These are phyloP conservation scores for Cladophialophora yegresii DNA, from an alignment of 2,329 filamentous ascomycete genomes.

Conservation along the genomic window DNA sequence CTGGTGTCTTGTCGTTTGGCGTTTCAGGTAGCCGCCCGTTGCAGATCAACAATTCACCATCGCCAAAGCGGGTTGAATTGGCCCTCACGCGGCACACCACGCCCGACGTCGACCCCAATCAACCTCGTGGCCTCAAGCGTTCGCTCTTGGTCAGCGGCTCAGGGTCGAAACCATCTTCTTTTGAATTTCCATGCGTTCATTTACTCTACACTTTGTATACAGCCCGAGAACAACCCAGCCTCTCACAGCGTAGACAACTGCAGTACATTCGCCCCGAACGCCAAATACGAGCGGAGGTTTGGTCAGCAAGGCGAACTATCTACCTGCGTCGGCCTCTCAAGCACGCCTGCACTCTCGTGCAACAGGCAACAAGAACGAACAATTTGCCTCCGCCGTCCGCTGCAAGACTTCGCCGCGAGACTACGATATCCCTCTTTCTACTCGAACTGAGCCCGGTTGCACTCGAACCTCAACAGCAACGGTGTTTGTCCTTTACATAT, in stretches of 20 bases:
- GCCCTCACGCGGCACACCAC: constrained; percentile 16
- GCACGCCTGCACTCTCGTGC: constrained; percentile 21
- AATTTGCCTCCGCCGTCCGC: constrained; percentile 9
- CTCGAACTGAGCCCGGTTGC: neutral
- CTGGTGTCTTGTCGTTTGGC: constrained; percentile 13
- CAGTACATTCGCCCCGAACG: neutral
- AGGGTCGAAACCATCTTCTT: neutral
- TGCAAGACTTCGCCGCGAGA: constrained; percentile 7
- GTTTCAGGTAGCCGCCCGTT: constrained; percentile 34
- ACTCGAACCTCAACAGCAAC: neutral
- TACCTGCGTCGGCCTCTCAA: constrained; percentile 10
- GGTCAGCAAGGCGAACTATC: constrained; percentile 11
- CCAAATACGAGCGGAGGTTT: neutral
- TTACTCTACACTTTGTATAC: neutral
- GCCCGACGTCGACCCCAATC: constrained; percentile 25
- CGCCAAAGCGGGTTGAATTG: constrained; percentile 7
- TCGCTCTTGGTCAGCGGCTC: constrained; percentile 5
- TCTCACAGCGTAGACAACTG: neutral
- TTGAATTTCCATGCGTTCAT: constrained; percentile 1
- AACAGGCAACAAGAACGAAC: constrained; percentile 9
- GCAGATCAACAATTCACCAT: constrained; percentile 28
- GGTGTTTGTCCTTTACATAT: neutral
- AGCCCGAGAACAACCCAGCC: neutral
- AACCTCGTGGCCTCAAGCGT: constrained; percentile 21
- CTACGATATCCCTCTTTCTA: constrained; percentile 3